These are phyloP conservation scores for Serendipita vermifera DNA, from an alignment of 768 basidiomycete genomes.

Conservation along the genomic window DNA sequence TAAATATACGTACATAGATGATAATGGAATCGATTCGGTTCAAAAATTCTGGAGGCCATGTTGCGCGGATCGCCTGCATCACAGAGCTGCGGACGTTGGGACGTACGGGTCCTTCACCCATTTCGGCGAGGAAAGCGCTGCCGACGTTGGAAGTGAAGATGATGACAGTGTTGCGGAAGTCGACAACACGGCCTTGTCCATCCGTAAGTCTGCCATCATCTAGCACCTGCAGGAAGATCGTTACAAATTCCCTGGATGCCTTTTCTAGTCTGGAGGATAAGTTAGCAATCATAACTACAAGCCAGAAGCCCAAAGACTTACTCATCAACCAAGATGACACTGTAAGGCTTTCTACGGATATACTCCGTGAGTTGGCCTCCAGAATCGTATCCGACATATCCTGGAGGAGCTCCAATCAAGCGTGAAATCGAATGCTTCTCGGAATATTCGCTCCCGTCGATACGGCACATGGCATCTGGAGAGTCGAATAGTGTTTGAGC, in stretches of 20 bases:
- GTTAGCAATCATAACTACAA: slow-evolving; percentile 15
- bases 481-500: slow-evolving; percentile 84
- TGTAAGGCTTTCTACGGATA: slow-evolving; percentile 81
- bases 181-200: slow-evolving; percentile 78
- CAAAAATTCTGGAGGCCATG: slow-evolving; percentile 88
- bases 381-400: slow-evolving; percentile 84
- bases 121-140: slow-evolving; percentile 59
- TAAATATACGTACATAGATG: slow-evolving; percentile 44
- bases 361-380: slow-evolving; percentile 91
- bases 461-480: slow-evolving; percentile 79
- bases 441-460: slow-evolving; percentile 90
- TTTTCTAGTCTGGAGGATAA: slow-evolving; percentile 57
- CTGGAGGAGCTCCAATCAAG: slow-evolving; percentile 62
- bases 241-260: slow-evolving; percentile 63
- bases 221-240: slow-evolving; percentile 67
- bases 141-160: slow-evolving; percentile 93
- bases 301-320: not conserved
- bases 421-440: slow-evolving; percentile 66
- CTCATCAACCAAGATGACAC: slow-evolving; percentile 74
- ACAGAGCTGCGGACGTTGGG: slow-evolving; percentile 50
- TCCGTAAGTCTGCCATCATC: slow-evolving; percentile 90
- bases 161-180: slow-evolving; percentile 85
- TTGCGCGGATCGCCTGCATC: slow-evolving; percentile 62
- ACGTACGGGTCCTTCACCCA: slow-evolving; percentile 56
- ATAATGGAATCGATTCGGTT: slow-evolving; percentile 82